Base-by-base conservation (phyloP, 2,329 filamentous ascomycete genomes). In the Dactylella cylindrospora region DNA sequence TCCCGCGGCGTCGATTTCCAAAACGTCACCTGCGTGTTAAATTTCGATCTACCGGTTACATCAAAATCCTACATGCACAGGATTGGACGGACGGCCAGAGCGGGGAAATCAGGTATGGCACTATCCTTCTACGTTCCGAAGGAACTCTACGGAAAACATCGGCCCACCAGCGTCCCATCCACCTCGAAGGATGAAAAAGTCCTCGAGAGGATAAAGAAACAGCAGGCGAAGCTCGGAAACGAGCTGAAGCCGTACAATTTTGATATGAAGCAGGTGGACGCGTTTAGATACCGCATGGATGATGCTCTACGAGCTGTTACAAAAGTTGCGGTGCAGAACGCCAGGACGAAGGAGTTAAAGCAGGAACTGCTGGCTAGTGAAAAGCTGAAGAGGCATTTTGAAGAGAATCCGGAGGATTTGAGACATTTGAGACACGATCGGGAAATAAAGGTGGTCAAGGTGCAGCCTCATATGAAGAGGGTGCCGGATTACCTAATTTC, bases 21-120 rank as follows among this genome's bases (percentile, higher is more conserved):
- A 70, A 91, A 96, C 70, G 90, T 98, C 50, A 84, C 89, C 2
- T 90, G 88, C 65, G 90, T 98, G 19, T 83, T 98, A 71, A 98
- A 98, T 76, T 98, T 98, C 72, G 93, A 98, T 73, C 84, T 98
- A 12, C 93, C 93, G 0, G 82, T 84, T 12, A 86, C 84, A 6
- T 85, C 89, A 29, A 94, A 89, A 71, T 95, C 89, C 6, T 98
- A 98, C 73, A 94, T 88, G n/a, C 93, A 98, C 74, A 85, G 93
- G 49, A 95, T 98, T 69, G 93, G 93, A 25, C 84, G 93, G 25
- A 98, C 93, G 4, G 93, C 89, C 1, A 83, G 93, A 64, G 93
- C 90, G 1, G 91, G 90, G 8, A 88, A 94, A 71, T 84, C 86
- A 1, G 93, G 93, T 60, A 97, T 95, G 80, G 90, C 93, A 0